A percentile compares a stretch with the other conserved stretches of the same genome.
Evolutionary conservation across 805 yeast species (phyloP).

Genomic region (Martiniozyma abietophila): DNA sequence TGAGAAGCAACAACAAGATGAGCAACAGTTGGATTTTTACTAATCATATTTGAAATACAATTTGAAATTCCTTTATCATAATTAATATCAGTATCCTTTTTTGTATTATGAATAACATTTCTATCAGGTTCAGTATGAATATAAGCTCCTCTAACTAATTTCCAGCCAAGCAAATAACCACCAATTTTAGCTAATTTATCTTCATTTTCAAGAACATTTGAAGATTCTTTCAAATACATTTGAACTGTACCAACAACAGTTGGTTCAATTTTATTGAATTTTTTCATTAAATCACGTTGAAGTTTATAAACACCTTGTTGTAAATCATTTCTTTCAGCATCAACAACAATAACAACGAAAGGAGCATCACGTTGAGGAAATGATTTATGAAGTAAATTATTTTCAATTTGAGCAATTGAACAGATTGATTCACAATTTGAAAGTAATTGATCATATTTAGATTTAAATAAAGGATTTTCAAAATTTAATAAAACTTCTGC

Average conservation of each 20-base stretch:
- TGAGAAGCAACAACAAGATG: slow-evolving; percentile 90
- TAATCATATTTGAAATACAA: slow-evolving; percentile 50
- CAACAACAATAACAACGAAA: slow-evolving; percentile 69
- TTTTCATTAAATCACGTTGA: slow-evolving; percentile 70
- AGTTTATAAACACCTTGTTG: slow-evolving; percentile 88
- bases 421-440: slow-evolving; percentile 59
- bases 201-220: slow-evolving; percentile 53
- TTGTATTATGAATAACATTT: slow-evolving; percentile 61
- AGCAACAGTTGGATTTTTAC: slow-evolving; percentile 39
- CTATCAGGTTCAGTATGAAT: slow-evolving; percentile 81
- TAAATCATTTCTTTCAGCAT: slow-evolving; percentile 83
- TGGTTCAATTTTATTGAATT: slow-evolving; percentile 58
- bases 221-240: slow-evolving; percentile 74
- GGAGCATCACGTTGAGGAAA: slow-evolving; percentile 65
- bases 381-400: slow-evolving; percentile 35
- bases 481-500: slow-evolving; percentile 60
- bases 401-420: slow-evolving; percentile 44
- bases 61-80: slow-evolving; percentile 62
- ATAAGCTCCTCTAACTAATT: slow-evolving; percentile 93
- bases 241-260: slow-evolving; percentile 88
- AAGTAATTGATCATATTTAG: slow-evolving; percentile 49
- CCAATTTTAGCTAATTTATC: slow-evolving; percentile 51
- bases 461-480: slow-evolving; percentile 39
- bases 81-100: slow-evolving; percentile 69
- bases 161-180: slow-evolving; percentile 70